Percentiles rank a stretch among this genome's conserved stretches.
Evolutionary conservation across 176 grass and related monocot genomes (phyloP).

Genomic region (Carex littledalei): DNA sequence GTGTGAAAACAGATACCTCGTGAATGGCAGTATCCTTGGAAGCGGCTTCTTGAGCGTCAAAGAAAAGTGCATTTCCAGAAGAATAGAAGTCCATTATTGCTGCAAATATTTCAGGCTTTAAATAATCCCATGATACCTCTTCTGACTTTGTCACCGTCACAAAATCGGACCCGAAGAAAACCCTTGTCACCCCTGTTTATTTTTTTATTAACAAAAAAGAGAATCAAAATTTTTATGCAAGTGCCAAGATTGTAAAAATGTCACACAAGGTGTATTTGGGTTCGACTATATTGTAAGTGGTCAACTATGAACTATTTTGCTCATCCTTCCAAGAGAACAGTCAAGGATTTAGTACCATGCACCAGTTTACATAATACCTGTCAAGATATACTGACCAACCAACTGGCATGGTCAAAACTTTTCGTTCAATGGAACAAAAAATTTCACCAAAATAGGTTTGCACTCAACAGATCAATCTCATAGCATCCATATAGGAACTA

Average conservation of each 20-base stretch:
- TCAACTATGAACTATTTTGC: neutral
- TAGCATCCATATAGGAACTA: neutral
- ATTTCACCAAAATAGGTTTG: neutral
- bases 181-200: slow-evolving; percentile 71
- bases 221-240: neutral
- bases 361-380: neutral
- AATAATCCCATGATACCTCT: slow-evolving; percentile 84
- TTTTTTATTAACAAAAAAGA: slow-evolving; percentile 8
- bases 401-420: neutral
- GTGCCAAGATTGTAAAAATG: neutral
- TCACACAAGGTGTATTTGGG: neutral
- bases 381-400: too few species aligned
- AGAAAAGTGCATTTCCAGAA: slow-evolving; percentile 81
- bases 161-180: slow-evolving; percentile 95
- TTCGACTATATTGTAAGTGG: neutral
- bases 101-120: slow-evolving; percentile 87
- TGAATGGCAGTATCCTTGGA: slow-evolving; percentile 86
- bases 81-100: slow-evolving; percentile 95
- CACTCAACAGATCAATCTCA: neutral
- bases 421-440: neutral
- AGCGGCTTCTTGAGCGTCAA: slow-evolving; percentile 57
- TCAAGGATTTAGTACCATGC: neutral
- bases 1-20: slow-evolving; percentile 47
- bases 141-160: slow-evolving; percentile 94
- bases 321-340: neutral